These are phyloP conservation scores for Ophiostoma montium DNA, from an alignment of 2,329 filamentous ascomycete genomes.

Conservation along the genomic window DNA sequence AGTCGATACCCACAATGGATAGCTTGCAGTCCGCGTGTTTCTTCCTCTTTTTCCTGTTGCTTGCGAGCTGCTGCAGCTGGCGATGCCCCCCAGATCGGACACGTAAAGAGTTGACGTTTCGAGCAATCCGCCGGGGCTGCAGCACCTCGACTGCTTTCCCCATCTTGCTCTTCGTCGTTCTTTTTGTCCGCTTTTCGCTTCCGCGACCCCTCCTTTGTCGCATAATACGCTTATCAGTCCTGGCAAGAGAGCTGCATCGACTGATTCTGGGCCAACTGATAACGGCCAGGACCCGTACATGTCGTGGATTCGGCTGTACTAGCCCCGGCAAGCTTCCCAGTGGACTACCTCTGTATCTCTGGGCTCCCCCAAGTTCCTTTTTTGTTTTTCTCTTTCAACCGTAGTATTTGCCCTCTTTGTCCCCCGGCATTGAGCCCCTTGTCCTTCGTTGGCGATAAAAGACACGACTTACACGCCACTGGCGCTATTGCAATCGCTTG, in stretches of 20 bases:
- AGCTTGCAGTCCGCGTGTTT: not conserved
- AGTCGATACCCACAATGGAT: not conserved
- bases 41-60: constrained; percentile 1
- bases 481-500: not conserved
- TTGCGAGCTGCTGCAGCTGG: not conserved
- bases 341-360: not conserved
- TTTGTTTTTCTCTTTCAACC: too few relatives aligned
- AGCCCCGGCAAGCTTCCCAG: not conserved
- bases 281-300: not conserved
- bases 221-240: not conserved
- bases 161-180: not conserved
- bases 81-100: not conserved
- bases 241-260: not conserved
- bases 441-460: not conserved
- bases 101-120: constrained; percentile 5
- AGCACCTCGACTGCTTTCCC: too few relatives aligned
- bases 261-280: not conserved
- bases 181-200: not conserved
- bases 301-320: not conserved
- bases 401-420: too few relatives aligned
- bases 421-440: not conserved
- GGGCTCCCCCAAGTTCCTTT: not conserved
- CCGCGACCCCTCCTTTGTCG: not conserved
- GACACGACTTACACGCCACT: constrained; percentile 1
- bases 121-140: not conserved